Percentiles rank a stretch among this genome's conserved stretches.
Conservation (phyloP, 495 filamentous ascomycete species). For the Jackrogersella multiformis region DNA sequence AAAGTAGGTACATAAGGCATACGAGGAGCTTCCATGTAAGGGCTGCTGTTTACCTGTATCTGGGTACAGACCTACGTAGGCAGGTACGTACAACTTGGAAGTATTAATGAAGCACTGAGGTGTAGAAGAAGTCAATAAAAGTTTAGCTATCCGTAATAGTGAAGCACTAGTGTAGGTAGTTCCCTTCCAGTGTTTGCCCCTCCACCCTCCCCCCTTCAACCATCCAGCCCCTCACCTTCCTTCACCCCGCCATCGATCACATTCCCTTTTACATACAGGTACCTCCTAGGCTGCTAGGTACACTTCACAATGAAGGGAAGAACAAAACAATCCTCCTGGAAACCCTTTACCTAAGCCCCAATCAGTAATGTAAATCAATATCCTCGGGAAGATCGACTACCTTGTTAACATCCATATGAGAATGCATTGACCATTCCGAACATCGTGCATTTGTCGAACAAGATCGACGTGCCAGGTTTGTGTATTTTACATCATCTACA, state of each 20-base stretch:
- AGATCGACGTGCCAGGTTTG: conserved; percentile 19
- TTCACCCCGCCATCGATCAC: conserved; percentile 17
- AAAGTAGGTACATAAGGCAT: neutral
- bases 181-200: neutral
- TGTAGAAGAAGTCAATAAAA: neutral
- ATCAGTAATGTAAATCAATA: conserved; percentile 7
- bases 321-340: no score
- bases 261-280: conserved; percentile 6
- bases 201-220: neutral
- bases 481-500: conserved; percentile 11
- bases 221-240: neutral
- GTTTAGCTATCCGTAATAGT: conserved; percentile 22
- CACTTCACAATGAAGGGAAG: no score
- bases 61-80: no score
- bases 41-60: neutral
- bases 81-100: neutral
- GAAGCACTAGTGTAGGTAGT: conserved; percentile 28
- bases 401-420: no score
- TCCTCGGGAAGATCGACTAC: conserved; percentile 29
- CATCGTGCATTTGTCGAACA: conserved; percentile 27
- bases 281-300: no score
- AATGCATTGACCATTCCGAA: conserved; percentile 28
- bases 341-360: no score
- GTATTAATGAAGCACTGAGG: no score
- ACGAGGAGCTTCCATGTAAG: conserved; percentile 5